Base-by-base conservation (phyloP, 2,329 filamentous ascomycete species). In the Aureobasidium sp. region DNA sequence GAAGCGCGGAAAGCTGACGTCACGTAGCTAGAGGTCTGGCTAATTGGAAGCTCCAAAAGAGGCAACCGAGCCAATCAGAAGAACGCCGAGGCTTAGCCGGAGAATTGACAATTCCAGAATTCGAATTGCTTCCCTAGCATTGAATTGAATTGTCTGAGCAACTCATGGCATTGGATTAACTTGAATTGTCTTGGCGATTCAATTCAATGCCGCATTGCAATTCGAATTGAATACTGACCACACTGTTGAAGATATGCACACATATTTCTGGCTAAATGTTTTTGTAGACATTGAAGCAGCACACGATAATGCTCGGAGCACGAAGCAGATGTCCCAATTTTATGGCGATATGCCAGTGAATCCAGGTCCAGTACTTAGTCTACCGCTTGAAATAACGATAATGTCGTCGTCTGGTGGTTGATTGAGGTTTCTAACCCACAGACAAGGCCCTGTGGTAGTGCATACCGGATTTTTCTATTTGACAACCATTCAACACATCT, bases 321-420 rank as follows among this genome's bases (percentile, higher is more conserved):
- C 70, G 69, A 4, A 79, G 64, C 4, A 82, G 66, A 62, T 79
- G 73, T 0, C 71, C 67, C 1, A 79, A 66, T 13, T 74, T 73
- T 2, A 82, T 69, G 58, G 81, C 79, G 1, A 81, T 69, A 60
- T 80, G 70, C 79, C 79, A 82, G 63, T 78, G 75, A 4, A 79
- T 46, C 79, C 79, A 82, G 0, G 78, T 76, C 79, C 79, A 81
- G 64, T 79, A 81, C 64, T 79, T 82, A n/a, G n/a, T n/a, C n/a
- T n/a, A n/a, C n/a, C n/a, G n/a, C n/a, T n/a, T n/a, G n/a, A n/a
- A n/a, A n/a, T n/a, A n/a, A n/a, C n/a, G n/a, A n/a, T n/a, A n/a
- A 42, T 15, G n/a, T 42, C 9, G 38, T 17, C 19, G 4, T 42
- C 4, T 9, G 9, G 38, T 42, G 38, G 38, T 15, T 42, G 19